These are phyloP conservation scores for Cucurbita argyrosperma DNA, from an alignment of 306 rosid species.

Conservation along the genomic window DNA sequence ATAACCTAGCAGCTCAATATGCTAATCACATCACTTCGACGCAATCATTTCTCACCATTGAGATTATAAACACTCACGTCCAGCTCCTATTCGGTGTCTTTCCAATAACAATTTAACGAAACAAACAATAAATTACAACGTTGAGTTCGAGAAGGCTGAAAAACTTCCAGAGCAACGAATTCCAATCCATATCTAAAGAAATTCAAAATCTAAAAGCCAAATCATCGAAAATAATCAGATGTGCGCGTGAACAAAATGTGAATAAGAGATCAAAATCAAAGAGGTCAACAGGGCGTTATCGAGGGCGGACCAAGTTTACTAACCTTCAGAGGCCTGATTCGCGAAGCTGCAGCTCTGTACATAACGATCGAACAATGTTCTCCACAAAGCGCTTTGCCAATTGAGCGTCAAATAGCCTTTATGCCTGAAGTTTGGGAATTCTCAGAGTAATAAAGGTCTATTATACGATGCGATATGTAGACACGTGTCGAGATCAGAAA, in stretches of 20 bases:
- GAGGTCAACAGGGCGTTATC: background rate
- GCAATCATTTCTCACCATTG: background rate
- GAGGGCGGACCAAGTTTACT: background rate
- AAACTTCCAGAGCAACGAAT: background rate
- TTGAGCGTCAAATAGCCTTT: background rate
- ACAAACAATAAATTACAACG: background rate
- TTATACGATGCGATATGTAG: no score
- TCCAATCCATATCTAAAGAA: background rate
- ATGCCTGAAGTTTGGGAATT: background rate
- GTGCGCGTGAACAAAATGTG: background rate
- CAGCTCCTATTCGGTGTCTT: background rate
- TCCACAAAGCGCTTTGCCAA: conserved; percentile 5
- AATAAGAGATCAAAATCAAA: conserved; percentile 1
- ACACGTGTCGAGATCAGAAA: background rate
- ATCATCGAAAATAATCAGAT: background rate
- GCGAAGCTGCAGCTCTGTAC: conserved; percentile 53
- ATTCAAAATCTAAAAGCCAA: background rate
- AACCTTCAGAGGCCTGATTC: conserved; percentile 52
- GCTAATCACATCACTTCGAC: background rate
- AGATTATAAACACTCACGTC: background rate
- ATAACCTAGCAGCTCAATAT: background rate
- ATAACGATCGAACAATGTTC: conserved; percentile 15
- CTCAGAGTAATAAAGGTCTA: background rate
- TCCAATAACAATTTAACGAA: background rate
- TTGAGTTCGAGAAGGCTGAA: background rate